Conservation (phyloP, 257 asterid genomes). For the Galeopsis tetrahit region DNA sequence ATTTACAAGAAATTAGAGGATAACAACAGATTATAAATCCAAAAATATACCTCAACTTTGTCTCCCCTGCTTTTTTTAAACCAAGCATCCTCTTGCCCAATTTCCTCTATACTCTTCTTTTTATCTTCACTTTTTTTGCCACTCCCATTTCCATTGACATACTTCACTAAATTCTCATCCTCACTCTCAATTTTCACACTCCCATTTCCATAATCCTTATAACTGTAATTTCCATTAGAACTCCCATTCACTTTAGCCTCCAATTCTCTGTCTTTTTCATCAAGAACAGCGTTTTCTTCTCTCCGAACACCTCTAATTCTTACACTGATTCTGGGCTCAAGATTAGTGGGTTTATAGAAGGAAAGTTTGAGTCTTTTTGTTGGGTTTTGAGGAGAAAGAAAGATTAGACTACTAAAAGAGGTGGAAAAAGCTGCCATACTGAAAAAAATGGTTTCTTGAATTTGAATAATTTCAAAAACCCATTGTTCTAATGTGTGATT, state of each 20-base stretch:
- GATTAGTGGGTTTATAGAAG: constrained; percentile 29
- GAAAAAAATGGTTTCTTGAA: constrained; percentile 28
- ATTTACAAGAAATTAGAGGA: constrained; percentile 1
- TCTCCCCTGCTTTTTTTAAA: constrained; percentile 50
- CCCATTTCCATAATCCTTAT: constrained; percentile 29
- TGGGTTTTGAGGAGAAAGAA: constrained; percentile 51
- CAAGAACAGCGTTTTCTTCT: constrained; percentile 55
- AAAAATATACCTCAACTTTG: constrained; percentile 62
- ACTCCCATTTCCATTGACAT: constrained; percentile 60
- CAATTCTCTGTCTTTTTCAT: constrained; percentile 51
- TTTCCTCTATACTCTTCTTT: constrained; percentile 71
- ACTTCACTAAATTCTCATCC: constrained; percentile 50
- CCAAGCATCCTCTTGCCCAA: constrained; percentile 96
- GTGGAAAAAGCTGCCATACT: constrained; percentile 52
- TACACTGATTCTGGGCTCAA: constrained; percentile 25
- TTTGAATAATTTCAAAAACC: constrained; percentile 21
- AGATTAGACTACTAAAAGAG: constrained; percentile 40
- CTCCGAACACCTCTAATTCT: constrained; percentile 45
- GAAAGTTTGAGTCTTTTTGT: constrained; percentile 48
- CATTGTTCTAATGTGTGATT: constrained; percentile 24
- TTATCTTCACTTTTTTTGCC: constrained; percentile 41
- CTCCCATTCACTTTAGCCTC: constrained; percentile 46
- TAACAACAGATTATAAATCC: neutral
- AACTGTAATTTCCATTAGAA: constrained; percentile 42
- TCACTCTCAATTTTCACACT: constrained; percentile 43